Evolutionary conservation across 2,329 filamentous ascomycete genomes (phyloP), one percentile per base, ranked within the genome.

Genomic region (Aschersonia sp.): DNA sequence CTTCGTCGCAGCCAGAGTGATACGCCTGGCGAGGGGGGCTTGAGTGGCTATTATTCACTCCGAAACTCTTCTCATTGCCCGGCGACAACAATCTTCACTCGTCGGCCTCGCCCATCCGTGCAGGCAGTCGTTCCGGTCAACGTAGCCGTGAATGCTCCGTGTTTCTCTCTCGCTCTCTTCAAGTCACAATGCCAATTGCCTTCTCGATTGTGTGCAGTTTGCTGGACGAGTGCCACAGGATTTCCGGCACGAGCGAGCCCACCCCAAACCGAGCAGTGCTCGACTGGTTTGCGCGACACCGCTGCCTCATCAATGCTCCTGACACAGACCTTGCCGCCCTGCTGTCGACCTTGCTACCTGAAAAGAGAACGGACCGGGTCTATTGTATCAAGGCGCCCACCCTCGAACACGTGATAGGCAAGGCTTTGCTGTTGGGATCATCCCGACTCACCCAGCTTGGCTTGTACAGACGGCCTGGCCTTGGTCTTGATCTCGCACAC

Each of bases 131-230:
- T 20, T 20, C 20, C 20, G 20, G 20, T 20, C 20, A 20, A 20
- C 20, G 20, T 20, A 20, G 20, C 20, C 20, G 20, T 20, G 10
- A 42, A 28, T 42, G 6, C 40, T 42, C 42, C 20, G n/a, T 45
- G 10, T 6, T 40, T 30, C 30, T 12, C 2, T n/a, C n/a, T 20
- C 20, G 40, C 45, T 46, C 41, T 28, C 40, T 29, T 43, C 32
- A n/a, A 6, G 12, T 5, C 4, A 35, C 31, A 30, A 84, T 84
- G 81, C 72, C 79, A 28, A 71, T 88, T 53, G 70, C 70, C 1
- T 94, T 92, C 62, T 66, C 71, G n/a, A 70, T 75, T 51, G 67
- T 94, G 44, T 91, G 85, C 67, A 77, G 85, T 51, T 70, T 95
- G 4, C 71, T 95, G 43, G 79, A 89, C 51, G 66, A 72, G 30